phyloP scores from a whole-genome alignment of 805 yeast species.

The Candida saitoana region DNA sequence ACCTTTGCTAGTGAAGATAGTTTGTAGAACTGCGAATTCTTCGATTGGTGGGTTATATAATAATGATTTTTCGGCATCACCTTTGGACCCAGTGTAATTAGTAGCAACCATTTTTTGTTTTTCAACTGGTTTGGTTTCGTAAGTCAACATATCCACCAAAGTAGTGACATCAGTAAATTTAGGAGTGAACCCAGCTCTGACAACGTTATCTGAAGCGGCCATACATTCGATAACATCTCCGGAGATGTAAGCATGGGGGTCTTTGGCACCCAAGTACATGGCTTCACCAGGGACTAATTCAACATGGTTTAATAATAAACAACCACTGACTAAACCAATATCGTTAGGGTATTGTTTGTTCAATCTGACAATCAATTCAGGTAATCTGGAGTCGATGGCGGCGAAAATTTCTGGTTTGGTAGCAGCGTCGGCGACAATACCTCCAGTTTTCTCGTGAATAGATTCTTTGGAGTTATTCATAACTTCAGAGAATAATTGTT shows the following conservation, averaged over 20 bases:
- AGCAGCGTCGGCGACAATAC: conserved; percentile 62
- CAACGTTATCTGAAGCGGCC: conserved; percentile 99
- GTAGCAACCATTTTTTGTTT: conserved; percentile 85
- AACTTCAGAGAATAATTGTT: conserved; percentile 70
- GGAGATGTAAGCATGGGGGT: conserved; percentile 94
- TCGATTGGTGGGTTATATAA: conserved; percentile 95
- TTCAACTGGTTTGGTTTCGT: conserved; percentile 81
- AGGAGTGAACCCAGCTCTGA: conserved; percentile 99
- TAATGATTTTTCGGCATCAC: conserved; percentile 56
- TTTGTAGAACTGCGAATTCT: conserved; percentile 91
- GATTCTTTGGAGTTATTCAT: conserved; percentile 75
- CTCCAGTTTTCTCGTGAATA: conserved; percentile 55
- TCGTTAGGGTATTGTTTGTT: conserved; percentile 89
- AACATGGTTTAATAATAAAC: conserved; percentile 87
- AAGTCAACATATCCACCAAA: conserved; percentile 87
- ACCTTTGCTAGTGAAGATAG: conserved; percentile 48
- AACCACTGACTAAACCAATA: conserved; percentile 94
- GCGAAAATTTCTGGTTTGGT: conserved; percentile 56
- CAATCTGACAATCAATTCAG: conserved; percentile 71
- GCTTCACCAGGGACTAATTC: conserved; percentile 85
- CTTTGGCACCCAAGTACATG: conserved; percentile 92
- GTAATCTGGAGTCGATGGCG: conserved; percentile 45
- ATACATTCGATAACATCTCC: conserved; percentile 99
- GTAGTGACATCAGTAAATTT: conserved; percentile 93
- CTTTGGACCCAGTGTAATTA: conserved; percentile 54